These are phyloP conservation scores for Spathaspora arborariae DNA, from an alignment of 805 yeast genomes.

Conservation along the genomic window DNA sequence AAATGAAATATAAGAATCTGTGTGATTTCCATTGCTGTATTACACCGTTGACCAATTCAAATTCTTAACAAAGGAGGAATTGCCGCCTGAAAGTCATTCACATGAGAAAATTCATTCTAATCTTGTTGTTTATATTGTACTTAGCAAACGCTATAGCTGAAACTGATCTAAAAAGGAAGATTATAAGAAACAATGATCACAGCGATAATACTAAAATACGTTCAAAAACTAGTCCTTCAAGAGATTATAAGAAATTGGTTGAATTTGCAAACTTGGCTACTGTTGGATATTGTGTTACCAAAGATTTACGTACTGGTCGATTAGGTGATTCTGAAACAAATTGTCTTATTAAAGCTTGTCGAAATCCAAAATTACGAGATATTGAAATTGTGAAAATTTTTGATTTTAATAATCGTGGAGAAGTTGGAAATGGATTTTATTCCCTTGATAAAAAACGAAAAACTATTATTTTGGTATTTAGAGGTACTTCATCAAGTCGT, in stretches of 20 bases:
- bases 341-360: conserved; percentile 26
- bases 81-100: background rate
- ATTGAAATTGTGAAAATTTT: conserved; percentile 39
- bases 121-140: conserved; percentile 2
- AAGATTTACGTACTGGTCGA: conserved; percentile 23
- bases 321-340: conserved; percentile 17
- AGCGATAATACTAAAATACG: background rate
- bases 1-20: background rate
- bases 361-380: conserved; percentile 12
- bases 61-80: background rate
- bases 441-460: conserved; percentile 44
- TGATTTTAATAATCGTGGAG: conserved; percentile 39
- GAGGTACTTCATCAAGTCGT: conserved; percentile 59
- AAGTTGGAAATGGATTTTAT: conserved; percentile 52
- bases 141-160: background rate
- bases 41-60: background rate
- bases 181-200: background rate
- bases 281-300: conserved; percentile 34
- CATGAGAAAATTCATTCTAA: conserved; percentile 1
- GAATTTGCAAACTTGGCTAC: conserved; percentile 34
- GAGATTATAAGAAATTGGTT: conserved; percentile 19
- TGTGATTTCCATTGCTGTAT: background rate
- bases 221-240: background rate
- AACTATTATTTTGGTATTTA: conserved; percentile 48
- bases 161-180: background rate